Conservation (phyloP, 2,329 filamentous ascomycete species). For the Stagonosporopsis vannaccii region DNA sequence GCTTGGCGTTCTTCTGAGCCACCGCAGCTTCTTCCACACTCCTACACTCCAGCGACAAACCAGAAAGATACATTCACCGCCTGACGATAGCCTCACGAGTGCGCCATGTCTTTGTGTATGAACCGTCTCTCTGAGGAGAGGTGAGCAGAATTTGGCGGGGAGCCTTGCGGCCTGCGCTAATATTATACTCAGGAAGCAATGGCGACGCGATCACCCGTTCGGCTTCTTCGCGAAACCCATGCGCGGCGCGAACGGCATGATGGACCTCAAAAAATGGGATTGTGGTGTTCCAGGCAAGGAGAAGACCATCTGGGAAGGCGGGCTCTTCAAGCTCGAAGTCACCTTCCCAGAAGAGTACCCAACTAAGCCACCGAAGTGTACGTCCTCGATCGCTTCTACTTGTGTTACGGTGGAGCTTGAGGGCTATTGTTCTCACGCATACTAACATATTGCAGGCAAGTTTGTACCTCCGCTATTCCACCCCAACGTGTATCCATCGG, state of each 20-base stretch:
- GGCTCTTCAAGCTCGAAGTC: conserved; percentile 92
- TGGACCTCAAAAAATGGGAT: conserved; percentile 96
- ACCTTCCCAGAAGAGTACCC: conserved; percentile 97
- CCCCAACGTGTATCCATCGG: conserved; percentile 97
- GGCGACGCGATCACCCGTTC: conserved; percentile 96
- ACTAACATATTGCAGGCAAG: conserved; percentile 72
- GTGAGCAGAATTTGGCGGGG: conserved; percentile 23
- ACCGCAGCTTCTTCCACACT: background rate
- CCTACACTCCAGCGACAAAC: background rate
- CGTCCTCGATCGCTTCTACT: conserved; percentile 44
- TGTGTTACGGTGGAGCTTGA: background rate
- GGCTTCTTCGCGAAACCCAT: conserved; percentile 93
- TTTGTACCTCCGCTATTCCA: conserved; percentile 96
- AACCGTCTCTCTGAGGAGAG: conserved; percentile 65
- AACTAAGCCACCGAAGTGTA: conserved; percentile 98
- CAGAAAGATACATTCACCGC: background rate
- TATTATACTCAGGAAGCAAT: conserved; percentile 79
- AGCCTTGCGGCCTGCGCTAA: conserved; percentile 22
- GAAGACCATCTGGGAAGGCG: conserved; percentile 98
- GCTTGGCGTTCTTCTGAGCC: background rate
- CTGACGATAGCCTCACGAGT: conserved; percentile 3
- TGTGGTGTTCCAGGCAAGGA: conserved; percentile 96
- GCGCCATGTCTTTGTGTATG: conserved; percentile 81
- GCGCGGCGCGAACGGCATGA: conserved; percentile 77
- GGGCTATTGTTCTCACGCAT: background rate